Conservation (phyloP, 768 basidiomycete species). For the Clathrus columnatus region DNA sequence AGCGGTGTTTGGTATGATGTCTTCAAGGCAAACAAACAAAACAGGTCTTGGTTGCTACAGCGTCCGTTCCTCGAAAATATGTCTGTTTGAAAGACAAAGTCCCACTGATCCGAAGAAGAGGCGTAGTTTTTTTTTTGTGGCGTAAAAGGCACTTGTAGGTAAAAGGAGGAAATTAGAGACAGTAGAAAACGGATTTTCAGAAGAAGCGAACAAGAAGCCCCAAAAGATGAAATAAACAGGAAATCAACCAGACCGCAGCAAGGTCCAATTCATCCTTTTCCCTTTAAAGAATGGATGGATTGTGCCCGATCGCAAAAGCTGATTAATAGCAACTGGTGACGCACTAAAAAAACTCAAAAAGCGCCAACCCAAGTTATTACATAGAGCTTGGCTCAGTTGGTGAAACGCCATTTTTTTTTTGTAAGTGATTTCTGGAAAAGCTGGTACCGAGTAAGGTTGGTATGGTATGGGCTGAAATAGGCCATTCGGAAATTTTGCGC, state of each 20-base stretch:
- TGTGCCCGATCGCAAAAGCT: not conserved
- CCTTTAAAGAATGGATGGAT: not conserved
- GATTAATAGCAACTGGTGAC: not conserved
- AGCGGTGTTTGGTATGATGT: not conserved
- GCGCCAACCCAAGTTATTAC: not conserved
- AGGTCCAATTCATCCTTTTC: not conserved
- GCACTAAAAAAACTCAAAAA: not conserved
- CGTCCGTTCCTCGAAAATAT: too few species aligned
- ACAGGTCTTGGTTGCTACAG: not conserved
- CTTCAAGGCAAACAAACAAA: too few species aligned
- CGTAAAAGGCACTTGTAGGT: not conserved
- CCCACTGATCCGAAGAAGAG: not conserved
- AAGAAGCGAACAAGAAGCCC: not conserved
- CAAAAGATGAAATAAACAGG: not conserved
- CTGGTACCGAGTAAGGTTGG: not conserved
- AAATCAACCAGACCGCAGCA: not conserved
- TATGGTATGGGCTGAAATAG: not conserved
- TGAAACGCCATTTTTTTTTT: not conserved
- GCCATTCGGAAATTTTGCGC: not conserved
- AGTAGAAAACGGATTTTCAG: not conserved
- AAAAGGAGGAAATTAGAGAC: not conserved
- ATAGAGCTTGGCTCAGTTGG: not conserved
- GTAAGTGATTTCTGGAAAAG: not conserved
- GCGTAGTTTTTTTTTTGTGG: not conserved
- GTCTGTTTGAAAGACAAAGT: too few species aligned